Conservation (phyloP, 768 basidiomycete genomes). For the Cystobasidium tubakii region DNA sequence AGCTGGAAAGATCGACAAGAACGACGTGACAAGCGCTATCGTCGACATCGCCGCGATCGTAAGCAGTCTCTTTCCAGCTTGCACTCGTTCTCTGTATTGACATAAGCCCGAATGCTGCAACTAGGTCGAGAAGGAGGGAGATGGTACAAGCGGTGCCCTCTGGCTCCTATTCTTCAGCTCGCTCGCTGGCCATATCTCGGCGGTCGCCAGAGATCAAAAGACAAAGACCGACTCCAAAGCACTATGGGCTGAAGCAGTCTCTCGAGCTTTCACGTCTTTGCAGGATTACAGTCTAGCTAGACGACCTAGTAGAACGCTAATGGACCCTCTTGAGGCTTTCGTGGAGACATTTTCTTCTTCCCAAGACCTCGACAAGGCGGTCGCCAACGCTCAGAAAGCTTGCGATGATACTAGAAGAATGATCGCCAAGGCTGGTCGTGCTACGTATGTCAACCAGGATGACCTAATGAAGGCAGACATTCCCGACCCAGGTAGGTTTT, state of each 20-base stretch:
- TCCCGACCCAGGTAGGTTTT: constrained; percentile 49
- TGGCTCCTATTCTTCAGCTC: constrained; percentile 43
- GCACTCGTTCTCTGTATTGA: not conserved
- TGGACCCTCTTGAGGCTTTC: constrained; percentile 53
- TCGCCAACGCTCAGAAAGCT: constrained; percentile 45
- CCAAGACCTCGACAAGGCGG: constrained; percentile 42
- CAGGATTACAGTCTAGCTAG: constrained; percentile 50
- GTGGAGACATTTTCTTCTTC: constrained; percentile 47
- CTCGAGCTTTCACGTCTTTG: constrained; percentile 44
- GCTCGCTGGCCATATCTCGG: constrained; percentile 43
- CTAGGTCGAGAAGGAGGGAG: constrained; percentile 36
- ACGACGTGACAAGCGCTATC: constrained; percentile 20
- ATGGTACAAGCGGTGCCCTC: constrained; percentile 26
- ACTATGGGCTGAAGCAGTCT: constrained; percentile 42
- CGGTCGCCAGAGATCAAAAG: constrained; percentile 24
- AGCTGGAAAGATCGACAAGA: constrained; percentile 23
- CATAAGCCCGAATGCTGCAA: not conserved
- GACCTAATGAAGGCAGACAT: constrained; percentile 49
- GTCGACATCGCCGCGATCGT: constrained; percentile 21
- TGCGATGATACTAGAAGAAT: constrained; percentile 51
- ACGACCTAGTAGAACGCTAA: constrained; percentile 51
- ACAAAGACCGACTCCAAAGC: constrained; percentile 35
- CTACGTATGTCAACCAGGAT: constrained; percentile 51
- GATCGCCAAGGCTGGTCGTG: constrained; percentile 51
- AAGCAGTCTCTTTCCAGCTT: not conserved